Percentiles rank a stretch among this genome's conserved stretches.
These are phyloP conservation scores for Tolypocladium tropicale DNA, from an alignment of 2,329 filamentous ascomycete species.

Conservation along the genomic window DNA sequence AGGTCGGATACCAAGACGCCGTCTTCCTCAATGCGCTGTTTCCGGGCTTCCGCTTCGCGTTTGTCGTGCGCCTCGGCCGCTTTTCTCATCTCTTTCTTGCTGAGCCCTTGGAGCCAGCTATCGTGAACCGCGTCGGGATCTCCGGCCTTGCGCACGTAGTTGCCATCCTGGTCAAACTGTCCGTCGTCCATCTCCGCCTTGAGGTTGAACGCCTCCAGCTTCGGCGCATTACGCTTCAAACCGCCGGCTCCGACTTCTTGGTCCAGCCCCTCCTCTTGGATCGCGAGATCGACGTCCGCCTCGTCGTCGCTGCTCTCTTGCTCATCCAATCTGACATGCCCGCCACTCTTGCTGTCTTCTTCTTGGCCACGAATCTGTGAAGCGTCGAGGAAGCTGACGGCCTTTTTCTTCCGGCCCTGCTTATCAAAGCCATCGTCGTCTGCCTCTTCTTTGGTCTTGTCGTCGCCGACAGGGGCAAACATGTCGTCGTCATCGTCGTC, in stretches of 20 bases:
- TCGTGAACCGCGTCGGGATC: constrained; percentile 90
- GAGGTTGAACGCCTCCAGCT: constrained; percentile 95
- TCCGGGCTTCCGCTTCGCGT: constrained; percentile 65
- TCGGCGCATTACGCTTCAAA: constrained; percentile 86
- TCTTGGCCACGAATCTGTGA: constrained; percentile 72
- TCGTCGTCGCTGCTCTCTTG: constrained; percentile 51
- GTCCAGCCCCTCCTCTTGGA: constrained; percentile 67
- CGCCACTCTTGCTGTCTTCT: constrained; percentile 60
- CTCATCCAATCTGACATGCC: constrained; percentile 53
- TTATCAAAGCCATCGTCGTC: constrained; percentile 20
- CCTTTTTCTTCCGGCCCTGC: constrained; percentile 49
- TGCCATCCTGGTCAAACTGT: constrained; percentile 80
- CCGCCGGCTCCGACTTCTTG: constrained; percentile 84
- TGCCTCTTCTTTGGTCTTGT: constrained; percentile 31
- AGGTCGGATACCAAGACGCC: constrained; percentile 62
- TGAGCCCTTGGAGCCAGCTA: constrained; percentile 82
- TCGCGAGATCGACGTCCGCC: constrained; percentile 60
- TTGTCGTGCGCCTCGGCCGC: constrained; percentile 82
- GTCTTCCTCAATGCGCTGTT: constrained; percentile 65
- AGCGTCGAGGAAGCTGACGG: constrained; percentile 49
- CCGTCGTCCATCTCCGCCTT: constrained; percentile 84
- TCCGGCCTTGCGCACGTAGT: constrained; percentile 78
- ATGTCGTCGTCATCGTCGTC: constrained; percentile 68
- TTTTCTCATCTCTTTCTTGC: constrained; percentile 84
- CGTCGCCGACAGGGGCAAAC: constrained; percentile 65